Evolutionary conservation across 2,329 filamentous ascomycete genomes (phyloP).

Genomic region (Leptographium wingfieldii): DNA sequence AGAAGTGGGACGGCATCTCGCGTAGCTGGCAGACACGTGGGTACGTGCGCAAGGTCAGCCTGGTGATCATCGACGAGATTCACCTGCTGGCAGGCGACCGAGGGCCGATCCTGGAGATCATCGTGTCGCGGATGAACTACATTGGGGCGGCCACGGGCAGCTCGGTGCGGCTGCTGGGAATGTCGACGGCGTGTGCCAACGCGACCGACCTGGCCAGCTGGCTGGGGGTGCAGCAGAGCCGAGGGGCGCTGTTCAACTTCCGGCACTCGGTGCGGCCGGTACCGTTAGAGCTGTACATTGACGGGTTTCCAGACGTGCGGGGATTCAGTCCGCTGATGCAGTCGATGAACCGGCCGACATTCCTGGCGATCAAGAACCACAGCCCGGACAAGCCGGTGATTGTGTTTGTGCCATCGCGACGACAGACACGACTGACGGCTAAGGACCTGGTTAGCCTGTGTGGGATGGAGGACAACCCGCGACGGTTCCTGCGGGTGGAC

Average conservation of each 20-base stretch:
- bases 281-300: constrained; percentile 90
- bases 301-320: constrained; percentile 88
- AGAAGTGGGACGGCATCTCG: constrained; percentile 99
- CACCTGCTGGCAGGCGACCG: constrained; percentile 93
- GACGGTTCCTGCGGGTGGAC: constrained; percentile 80
- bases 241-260: constrained; percentile 77
- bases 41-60: constrained; percentile 85
- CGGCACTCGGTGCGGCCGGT: constrained; percentile 93
- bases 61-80: constrained; percentile 98
- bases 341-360: constrained; percentile 96
- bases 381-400: constrained; percentile 96
- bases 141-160: constrained; percentile 90
- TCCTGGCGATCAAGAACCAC: constrained; percentile 91
- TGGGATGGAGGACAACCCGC: constrained; percentile 95
- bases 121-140: constrained; percentile 91
- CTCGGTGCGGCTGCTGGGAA: constrained; percentile 82
- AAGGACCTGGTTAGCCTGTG: constrained; percentile 96
- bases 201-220: constrained; percentile 89
- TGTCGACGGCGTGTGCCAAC: constrained; percentile 98
- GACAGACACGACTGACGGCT: constrained; percentile 88
- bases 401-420: constrained; percentile 89
- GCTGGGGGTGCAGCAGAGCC: constrained; percentile 77
- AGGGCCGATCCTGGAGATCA: constrained; percentile 96
- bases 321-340: constrained; percentile 98
- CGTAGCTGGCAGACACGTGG: constrained; percentile 97